Percentiles rank a stretch among this genome's conserved stretches.
These are phyloP conservation scores for Volvox carteri DNA, from an alignment of 163 green algal species.

Conservation along the genomic window DNA sequence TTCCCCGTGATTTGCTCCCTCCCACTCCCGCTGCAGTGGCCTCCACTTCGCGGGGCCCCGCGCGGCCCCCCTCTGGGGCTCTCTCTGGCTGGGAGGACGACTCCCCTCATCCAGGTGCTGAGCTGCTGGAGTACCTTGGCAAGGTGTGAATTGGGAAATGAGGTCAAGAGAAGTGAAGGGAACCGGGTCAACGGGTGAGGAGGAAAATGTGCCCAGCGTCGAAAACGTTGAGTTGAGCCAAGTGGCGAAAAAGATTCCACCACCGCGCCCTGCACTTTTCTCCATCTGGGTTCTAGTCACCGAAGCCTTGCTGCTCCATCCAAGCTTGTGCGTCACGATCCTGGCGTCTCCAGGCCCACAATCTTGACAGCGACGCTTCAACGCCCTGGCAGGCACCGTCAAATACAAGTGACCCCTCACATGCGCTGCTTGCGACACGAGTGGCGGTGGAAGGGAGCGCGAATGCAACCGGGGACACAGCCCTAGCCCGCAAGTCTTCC, in stretches of 20 bases:
- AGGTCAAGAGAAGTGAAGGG: no score
- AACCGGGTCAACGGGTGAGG: no score
- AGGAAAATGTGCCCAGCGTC: no score
- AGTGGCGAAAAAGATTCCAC: no score
- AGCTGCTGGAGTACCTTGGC: conserved; percentile 34
- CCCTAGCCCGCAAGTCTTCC: neutral
- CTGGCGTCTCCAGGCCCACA: neutral
- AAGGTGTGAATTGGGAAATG: no score
- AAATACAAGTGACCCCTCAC: conserved; percentile 16
- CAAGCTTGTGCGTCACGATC: no score
- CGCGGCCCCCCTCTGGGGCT: conserved; percentile 21
- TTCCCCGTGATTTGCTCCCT: no score
- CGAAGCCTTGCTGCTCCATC: no score
- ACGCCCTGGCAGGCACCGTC: neutral
- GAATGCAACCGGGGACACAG: neutral
- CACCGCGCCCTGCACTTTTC: no score
- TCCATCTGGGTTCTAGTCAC: no score
- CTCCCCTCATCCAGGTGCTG: neutral
- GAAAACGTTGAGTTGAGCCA: no score
- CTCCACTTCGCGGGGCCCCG: neutral
- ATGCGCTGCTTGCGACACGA: conserved; percentile 4
- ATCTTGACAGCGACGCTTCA: neutral
- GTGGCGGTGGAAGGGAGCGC: neutral
- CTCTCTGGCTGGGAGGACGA: conserved; percentile 37
- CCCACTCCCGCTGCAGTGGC: neutral